Percentiles rank a stretch among this genome's conserved stretches.
Conservation (phyloP, 1,284 basidiomycete species). For the Puccinia triticina region DNA sequence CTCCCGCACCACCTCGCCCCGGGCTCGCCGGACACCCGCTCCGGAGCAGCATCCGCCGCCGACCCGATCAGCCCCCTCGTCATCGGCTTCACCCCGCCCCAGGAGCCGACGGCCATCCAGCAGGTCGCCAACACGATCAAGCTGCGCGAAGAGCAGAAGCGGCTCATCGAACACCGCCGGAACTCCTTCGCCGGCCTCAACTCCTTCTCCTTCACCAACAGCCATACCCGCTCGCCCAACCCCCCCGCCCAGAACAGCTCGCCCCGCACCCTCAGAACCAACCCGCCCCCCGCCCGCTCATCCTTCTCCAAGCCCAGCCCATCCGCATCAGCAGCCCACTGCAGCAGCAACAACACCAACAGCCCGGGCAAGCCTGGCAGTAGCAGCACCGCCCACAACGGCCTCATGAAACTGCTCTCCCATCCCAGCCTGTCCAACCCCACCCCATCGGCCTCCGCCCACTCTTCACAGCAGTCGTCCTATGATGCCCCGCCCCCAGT, state of each 20-base stretch:
- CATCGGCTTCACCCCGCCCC: conserved; percentile 29
- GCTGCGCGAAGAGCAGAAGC: conserved; percentile 45
- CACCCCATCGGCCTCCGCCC: not conserved
- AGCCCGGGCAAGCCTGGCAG: too few relatives aligned
- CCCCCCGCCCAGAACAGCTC: not conserved
- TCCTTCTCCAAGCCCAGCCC: conserved; percentile 30
- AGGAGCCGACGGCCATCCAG: conserved; percentile 25
- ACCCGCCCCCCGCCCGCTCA: not conserved
- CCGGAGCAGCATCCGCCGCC: not conserved
- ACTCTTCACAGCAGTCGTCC: conserved; percentile 24
- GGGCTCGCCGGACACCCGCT: not conserved
- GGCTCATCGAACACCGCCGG: conserved; percentile 46
- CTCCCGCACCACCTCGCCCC: not conserved
- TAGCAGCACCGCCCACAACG: not conserved
- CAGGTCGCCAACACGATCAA: conserved; percentile 46
- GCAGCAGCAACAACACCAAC: not conserved
- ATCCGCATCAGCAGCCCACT: not conserved
- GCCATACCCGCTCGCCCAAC: not conserved
- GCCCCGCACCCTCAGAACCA: not conserved
- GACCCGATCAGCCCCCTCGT: conserved; percentile 43
- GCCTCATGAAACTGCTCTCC: not conserved
- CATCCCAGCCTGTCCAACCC: not conserved
- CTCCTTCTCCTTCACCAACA: conserved; percentile 14
- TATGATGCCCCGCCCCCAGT: conserved; percentile 20
- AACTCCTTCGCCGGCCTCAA: conserved; percentile 44